Evolutionary conservation across 2,329 filamentous ascomycete species (phyloP).

Genomic region (Pseudogymnoascus sp.): DNA sequence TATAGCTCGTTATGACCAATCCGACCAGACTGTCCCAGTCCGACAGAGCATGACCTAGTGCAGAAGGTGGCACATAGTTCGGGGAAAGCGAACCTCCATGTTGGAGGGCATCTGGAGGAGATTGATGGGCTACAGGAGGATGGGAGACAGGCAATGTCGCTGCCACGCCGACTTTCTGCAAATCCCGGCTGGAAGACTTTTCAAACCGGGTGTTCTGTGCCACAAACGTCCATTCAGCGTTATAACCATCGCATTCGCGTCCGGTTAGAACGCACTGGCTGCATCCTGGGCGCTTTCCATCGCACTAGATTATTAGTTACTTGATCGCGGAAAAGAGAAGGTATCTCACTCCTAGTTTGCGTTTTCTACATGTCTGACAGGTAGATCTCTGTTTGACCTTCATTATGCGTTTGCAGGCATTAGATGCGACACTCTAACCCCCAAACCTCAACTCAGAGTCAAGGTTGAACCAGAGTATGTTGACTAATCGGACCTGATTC

Average conservation of each 20-base stretch:
- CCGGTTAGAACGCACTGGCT: conserved; percentile 21
- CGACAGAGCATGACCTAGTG: not conserved
- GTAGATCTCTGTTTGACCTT: not conserved
- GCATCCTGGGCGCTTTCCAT: conserved; percentile 23
- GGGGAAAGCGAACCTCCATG: not conserved
- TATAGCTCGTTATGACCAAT: conserved; percentile 5
- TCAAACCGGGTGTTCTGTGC: conserved; percentile 4
- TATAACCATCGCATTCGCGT: conserved; percentile 21
- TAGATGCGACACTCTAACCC: not conserved
- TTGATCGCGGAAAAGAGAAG: not conserved
- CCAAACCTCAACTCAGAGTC: not conserved
- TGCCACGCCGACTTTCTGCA: not conserved
- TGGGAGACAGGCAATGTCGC: not conserved
- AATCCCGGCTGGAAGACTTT: not conserved
- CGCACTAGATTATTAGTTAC: conserved; percentile 18
- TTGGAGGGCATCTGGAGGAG: not conserved
- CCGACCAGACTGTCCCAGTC: not conserved
- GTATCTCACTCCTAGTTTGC: conserved; percentile 3
- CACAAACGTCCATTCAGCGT: conserved; percentile 19
- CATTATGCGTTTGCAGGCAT: not conserved
- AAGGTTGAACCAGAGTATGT: not conserved
- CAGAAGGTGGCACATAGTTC: not conserved
- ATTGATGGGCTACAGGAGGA: not conserved
- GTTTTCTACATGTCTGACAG: not conserved
- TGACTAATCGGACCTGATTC: not conserved